Evolutionary conservation across 371 early-diverging fungal species (phyloP).

Genomic region (Mortierella sp.): DNA sequence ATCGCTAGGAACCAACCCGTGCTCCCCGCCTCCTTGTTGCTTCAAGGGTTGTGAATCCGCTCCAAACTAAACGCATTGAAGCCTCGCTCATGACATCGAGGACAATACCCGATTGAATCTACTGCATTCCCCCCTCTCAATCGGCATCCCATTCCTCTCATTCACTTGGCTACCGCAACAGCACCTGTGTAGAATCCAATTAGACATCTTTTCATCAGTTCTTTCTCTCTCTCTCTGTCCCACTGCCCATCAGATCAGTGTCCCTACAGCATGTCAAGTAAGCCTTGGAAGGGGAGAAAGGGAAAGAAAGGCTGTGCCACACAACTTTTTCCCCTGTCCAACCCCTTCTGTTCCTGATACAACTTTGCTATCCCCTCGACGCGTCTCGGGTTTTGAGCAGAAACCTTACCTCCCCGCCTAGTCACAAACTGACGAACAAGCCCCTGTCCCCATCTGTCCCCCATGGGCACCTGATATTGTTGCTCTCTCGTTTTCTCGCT

Average conservation of each 20-base stretch:
- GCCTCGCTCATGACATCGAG: too few species aligned
- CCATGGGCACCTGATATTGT: too few species aligned
- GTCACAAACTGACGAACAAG: not conserved
- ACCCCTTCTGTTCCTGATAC: not conserved
- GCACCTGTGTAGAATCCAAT: not conserved
- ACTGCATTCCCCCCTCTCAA: not conserved
- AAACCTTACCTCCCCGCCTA: not conserved
- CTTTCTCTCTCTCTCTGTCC: slow-evolving; percentile 4
- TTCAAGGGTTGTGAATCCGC: too few species aligned
- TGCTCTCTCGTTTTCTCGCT: not conserved
- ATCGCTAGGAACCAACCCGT: too few species aligned
- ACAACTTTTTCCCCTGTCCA: not conserved
- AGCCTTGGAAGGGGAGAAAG: too few species aligned
- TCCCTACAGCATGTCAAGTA: not conserved
- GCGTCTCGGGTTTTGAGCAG: too few species aligned
- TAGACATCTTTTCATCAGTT: not conserved
- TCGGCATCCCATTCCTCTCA: slow-evolving; percentile 1
- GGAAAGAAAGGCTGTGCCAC: not conserved
- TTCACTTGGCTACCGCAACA: not conserved
- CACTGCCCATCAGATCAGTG: not conserved
- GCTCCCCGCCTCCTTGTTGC: too few species aligned
- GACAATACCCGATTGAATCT: too few species aligned
- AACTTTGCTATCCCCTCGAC: too few species aligned
- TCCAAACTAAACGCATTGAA: too few species aligned
- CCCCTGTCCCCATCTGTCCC: not conserved